A percentile compares a stretch with the other conserved stretches of the same genome.
Conservation (phyloP, 768 basidiomycete genomes). For the Suillus ampliporus region DNA sequence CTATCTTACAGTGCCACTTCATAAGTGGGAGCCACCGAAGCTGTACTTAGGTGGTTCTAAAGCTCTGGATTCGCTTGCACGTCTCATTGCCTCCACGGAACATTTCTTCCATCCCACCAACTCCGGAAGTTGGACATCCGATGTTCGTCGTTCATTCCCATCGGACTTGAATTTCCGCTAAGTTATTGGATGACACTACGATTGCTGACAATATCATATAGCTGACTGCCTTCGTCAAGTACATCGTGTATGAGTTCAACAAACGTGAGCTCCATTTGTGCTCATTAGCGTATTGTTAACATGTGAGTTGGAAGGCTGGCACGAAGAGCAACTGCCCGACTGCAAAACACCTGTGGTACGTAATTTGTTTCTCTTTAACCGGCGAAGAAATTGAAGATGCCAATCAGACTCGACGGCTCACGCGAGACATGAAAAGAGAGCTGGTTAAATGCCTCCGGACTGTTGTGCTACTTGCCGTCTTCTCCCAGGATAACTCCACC, state of each 20-base stretch:
- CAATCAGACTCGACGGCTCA: slow-evolving; percentile 72
- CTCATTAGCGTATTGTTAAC: slow-evolving; percentile 5
- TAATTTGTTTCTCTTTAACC: slow-evolving; percentile 5
- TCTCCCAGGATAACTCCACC: slow-evolving; percentile 79
- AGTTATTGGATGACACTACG: background rate
- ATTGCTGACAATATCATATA: slow-evolving; percentile 14
- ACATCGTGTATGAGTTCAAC: slow-evolving; percentile 83
- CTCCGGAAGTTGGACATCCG: slow-evolving; percentile 32
- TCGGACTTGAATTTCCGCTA: background rate
- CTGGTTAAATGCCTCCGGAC: slow-evolving; percentile 84
- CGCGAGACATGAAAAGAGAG: slow-evolving; percentile 78
- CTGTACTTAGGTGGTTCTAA: slow-evolving; percentile 80
- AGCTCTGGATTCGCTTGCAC: slow-evolving; percentile 84
- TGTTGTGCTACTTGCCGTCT: slow-evolving; percentile 87
- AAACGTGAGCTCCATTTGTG: slow-evolving; percentile 54
- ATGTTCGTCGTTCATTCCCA: slow-evolving; percentile 44
- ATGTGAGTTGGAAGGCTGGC: slow-evolving; percentile 58
- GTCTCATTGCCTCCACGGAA: slow-evolving; percentile 85
- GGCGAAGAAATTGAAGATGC: slow-evolving; percentile 9
- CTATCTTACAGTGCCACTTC: slow-evolving; percentile 63
- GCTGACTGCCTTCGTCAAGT: slow-evolving; percentile 52
- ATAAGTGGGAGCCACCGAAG: slow-evolving; percentile 48
- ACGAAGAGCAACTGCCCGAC: slow-evolving; percentile 74
- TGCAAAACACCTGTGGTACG: slow-evolving; percentile 79
- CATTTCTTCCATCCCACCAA: slow-evolving; percentile 40